Base-by-base conservation (phyloP, 78 protist genomes). In the Dictyostelium capitatum region DNA sequence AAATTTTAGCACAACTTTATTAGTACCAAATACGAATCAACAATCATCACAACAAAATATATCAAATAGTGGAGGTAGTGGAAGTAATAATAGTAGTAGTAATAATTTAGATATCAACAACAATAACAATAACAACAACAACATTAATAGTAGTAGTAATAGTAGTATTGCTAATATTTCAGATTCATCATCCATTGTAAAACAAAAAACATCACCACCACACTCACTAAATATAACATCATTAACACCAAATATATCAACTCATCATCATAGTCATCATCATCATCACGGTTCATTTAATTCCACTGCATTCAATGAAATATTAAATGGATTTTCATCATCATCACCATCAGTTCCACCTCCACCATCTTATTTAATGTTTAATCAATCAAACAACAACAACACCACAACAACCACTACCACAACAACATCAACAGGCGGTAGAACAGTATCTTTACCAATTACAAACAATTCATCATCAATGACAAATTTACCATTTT, bases 281-380 rank as follows among this genome's bases (percentile, higher is more conserved):
- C n/a, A 12, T 59, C n/a, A 23, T 59, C 25, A 30, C 28, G 19
- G 50, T 32, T 15, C 70, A 30, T 79, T 12, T 56, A 37, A 20
- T 28, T 43, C 70, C 43, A 4, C 20, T 0, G 50, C 82, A 23
- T 11, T 25, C 12, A 53, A 53, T 6, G 6, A 10, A 46, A 1
- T 17, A 1, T 59, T 19, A 59, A 59, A 51, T 51, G 6, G 25
- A 65, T 4, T 79, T 11, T 19, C 28, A 4, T 19, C 57, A 4
- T 85, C 92, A 47, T 85, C 92, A 11, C 53, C 92, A n/a, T 46
- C 78, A 0, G 43, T 59, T 9, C 83, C 82, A 6, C 92, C 92
- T 14, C 78, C 92, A 75, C 70, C 67, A 11, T 43, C 14, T 28
- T n/a, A 30, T 30, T 47, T 23, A 37, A 37, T 69, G 4, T 37